Evolutionary conservation across 2,329 filamentous ascomycete species (phyloP).

Genomic region (Pyricularia sp.): DNA sequence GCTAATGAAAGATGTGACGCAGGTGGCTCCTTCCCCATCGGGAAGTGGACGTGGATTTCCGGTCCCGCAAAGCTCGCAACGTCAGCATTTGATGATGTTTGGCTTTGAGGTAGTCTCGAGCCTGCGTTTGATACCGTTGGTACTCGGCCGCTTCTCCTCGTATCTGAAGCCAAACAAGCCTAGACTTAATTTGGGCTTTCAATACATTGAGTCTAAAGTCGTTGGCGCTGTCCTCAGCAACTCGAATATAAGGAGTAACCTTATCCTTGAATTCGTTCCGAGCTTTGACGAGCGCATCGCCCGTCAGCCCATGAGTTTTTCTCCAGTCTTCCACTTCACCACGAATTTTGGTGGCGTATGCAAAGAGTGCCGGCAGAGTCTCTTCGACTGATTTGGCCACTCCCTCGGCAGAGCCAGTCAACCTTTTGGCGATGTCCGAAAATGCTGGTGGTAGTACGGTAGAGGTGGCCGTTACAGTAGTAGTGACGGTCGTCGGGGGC

Average conservation of each 20-base stretch:
- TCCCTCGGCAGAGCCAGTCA: not conserved
- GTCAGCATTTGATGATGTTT: slow-evolving; percentile 12
- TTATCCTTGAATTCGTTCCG: not conserved
- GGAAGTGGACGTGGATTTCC: not conserved
- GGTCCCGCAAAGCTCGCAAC: not conserved
- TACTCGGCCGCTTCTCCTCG: slow-evolving; percentile 38
- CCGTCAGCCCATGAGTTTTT: not conserved
- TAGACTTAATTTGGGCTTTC: slow-evolving; percentile 44
- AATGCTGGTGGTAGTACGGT: not conserved
- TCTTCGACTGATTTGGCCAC: not conserved
- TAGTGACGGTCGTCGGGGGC: not conserved
- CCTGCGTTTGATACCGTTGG: slow-evolving; percentile 33
- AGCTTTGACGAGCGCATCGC: not conserved
- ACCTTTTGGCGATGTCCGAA: not conserved
- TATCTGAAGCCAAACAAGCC: slow-evolving; percentile 46
- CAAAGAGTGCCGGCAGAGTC: not conserved
- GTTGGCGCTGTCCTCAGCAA: slow-evolving; percentile 27
- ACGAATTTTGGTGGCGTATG: not conserved
- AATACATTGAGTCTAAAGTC: slow-evolving; percentile 31
- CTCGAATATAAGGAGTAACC: not conserved
- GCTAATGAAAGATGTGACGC: not conserved
- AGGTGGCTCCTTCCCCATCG: not conserved
- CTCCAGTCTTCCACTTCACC: not conserved
- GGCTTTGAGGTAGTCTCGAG: slow-evolving; percentile 20
- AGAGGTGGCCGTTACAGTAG: slow-evolving; percentile 3